Conservation (phyloP, 2,329 filamentous ascomycete genomes). For the Phialophora tarda region DNA sequence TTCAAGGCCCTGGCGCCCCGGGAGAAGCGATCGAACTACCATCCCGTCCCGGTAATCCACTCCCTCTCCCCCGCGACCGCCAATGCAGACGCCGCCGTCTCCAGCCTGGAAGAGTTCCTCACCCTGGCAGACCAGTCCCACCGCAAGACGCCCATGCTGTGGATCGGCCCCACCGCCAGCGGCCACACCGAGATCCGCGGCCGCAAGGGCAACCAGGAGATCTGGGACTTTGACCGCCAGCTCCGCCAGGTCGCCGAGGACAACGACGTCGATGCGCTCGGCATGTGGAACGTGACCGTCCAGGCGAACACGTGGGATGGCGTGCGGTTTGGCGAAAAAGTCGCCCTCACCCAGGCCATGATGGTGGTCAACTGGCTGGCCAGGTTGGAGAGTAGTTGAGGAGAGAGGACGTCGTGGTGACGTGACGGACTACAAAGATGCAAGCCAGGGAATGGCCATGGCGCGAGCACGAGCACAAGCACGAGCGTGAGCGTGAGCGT, state of each 20-base stretch:
- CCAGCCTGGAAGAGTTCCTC: constrained; percentile 51
- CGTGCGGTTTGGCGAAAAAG: constrained; percentile 47
- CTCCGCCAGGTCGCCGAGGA: constrained; percentile 44
- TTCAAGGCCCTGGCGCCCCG: constrained; percentile 44
- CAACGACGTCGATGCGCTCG: constrained; percentile 49
- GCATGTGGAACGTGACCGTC: constrained; percentile 53
- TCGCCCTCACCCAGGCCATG: constrained; percentile 53
- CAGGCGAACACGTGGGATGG: constrained; percentile 50
- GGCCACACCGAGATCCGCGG: constrained; percentile 46
- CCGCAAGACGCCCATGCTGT: constrained; percentile 51
- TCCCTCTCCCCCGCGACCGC: constrained; percentile 46
- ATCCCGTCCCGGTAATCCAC: constrained; percentile 50
- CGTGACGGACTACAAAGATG: not conserved
- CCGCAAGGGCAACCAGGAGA: constrained; percentile 44
- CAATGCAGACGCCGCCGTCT: constrained; percentile 42
- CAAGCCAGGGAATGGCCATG: not conserved
- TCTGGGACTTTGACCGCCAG: constrained; percentile 50
- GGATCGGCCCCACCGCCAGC: constrained; percentile 50
- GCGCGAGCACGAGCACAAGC: not conserved
- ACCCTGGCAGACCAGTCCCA: constrained; percentile 45
- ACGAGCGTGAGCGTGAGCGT: not conserved
- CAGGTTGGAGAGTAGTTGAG: constrained; percentile 23
- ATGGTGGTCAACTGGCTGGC: constrained; percentile 46
- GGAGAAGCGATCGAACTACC: constrained; percentile 44
- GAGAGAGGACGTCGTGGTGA: not conserved